Base-by-base conservation (phyloP, 2,329 filamentous ascomycete species). In the Davidsoniella australis region DNA sequence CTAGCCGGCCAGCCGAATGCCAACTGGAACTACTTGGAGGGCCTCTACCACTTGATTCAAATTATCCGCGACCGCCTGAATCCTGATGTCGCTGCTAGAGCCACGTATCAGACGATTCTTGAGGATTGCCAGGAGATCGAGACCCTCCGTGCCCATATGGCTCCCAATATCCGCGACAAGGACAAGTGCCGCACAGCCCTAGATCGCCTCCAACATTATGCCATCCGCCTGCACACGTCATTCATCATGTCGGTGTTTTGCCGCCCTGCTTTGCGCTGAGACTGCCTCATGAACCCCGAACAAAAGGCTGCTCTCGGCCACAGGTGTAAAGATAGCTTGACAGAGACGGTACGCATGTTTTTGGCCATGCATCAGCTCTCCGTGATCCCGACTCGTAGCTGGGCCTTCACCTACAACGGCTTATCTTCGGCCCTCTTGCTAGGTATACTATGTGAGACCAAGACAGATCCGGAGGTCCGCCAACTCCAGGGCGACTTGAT, bases 321-420 rank as follows among this genome's bases (percentile, higher is more conserved):
- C 24, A 70, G 71, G 51, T 81, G 77, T 64, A 78, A 78, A 58
- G 62, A 66, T 14, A 80, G 79, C 57, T 64, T 81, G 23, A 74
- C 74, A 5, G 76, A 80, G 58, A 80, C 76, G 10, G 76, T 81
- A 9, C 71, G 75, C 39, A 81, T 80, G 76, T 81, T 80, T 57
- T 64, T 81, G 18, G 74, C 76, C 14, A 81, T 81, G 77, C 76
- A 81, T 59, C 76, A 79, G 54, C 63, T 81, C 26, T 80, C 76
- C 2, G 73, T 78, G 7, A 80, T 80, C 43, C 77, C 77, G 1
- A 81, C 77, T 0, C 67, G 77, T 23, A 80, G 75, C 50, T 81
- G 77, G 77, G 76, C 77, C 0, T 80, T 80, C 53, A 81, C 77
- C 1, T 80, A 80, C 51, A 76, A 81, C 56, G 76, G 77, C 1